These are phyloP conservation scores for Podila epigama DNA, from an alignment of 192 early-diverging fungal genomes.

Conservation along the genomic window DNA sequence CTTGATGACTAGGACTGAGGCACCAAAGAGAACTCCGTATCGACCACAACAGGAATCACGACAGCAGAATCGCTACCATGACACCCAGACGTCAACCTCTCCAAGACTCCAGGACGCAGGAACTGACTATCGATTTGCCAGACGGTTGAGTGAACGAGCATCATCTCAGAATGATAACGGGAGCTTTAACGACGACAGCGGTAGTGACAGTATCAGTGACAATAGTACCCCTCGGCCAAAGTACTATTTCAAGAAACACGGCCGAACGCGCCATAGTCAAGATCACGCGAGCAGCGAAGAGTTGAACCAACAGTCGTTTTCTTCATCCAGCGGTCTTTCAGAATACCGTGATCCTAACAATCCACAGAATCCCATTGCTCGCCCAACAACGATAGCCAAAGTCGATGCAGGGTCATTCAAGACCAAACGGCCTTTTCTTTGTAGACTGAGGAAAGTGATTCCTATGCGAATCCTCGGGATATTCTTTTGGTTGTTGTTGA, in stretches of 20 bases:
- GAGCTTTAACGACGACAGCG: slow-evolving; percentile 2
- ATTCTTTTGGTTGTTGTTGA: slow-evolving; percentile 1
- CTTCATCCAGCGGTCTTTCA: neutral
- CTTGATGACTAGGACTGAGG: neutral
- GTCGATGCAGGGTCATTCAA: neutral
- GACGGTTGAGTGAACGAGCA: neutral
- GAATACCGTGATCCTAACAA: slow-evolving; percentile 20
- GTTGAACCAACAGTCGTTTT: neutral
- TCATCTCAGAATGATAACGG: neutral
- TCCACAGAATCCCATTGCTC: neutral
- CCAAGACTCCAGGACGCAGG: neutral
- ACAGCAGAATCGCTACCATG: neutral
- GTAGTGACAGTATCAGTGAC: neutral
- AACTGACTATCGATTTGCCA: neutral
- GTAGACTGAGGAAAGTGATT: neutral
- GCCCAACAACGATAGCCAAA: neutral
- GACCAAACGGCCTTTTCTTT: neutral
- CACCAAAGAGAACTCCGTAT: neutral
- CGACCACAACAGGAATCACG: too few relatives aligned
- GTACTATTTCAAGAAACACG: too few relatives aligned
- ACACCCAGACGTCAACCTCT: neutral
- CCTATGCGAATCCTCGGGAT: neutral
- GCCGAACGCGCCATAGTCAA: too few relatives aligned
- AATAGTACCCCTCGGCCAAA: too few relatives aligned
- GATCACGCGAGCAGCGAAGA: neutral